Evolutionary conservation across 139 green algal species (phyloP), one percentile per base, ranked within the genome.

Genomic region (Chlorella vulgaris): DNA sequence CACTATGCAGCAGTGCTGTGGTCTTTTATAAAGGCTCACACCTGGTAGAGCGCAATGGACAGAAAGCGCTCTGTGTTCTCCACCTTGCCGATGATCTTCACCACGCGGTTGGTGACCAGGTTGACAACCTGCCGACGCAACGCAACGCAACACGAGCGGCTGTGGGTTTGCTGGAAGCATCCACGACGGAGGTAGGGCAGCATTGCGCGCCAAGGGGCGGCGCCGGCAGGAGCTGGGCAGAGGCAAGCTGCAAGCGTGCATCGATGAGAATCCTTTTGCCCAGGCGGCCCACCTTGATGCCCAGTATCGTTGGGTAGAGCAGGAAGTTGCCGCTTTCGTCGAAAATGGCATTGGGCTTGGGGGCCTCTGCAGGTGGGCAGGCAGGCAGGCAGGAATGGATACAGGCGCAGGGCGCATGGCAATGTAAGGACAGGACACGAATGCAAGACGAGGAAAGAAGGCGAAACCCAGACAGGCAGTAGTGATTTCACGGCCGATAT

Each of bases 21-120:
- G n/a, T n/a, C n/a, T n/a, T n/a, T n/a, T n/a, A n/a, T n/a, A n/a
- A n/a, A n/a, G n/a, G n/a, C n/a, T n/a, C n/a, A n/a, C n/a, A 78
- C 93, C 86, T 97, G 93, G 83, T 95, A 98, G 29, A 99, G 88
- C 1, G 96, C 96, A 0, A 99, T 47, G 0, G 85, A 65, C 42
- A 98, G 75, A 76, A 99, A 99, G 29, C 96, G 91, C 88, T 99
- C 97, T 3, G 90, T 96, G 87, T 96, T 98, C 82, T 99, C 96
- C 43, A 98, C 93, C 81, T 97, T 97, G 26, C 96, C 95, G 5
- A 99, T 88, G 0, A 99, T 86, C 18, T 89, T 76, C 0, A 83
- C 85, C 21, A 93, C 82, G 38, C 84, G 81, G 78, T 98, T 98
- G 50, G 90, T 95, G 26, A 92, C 82, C 71, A 99, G 84, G 87